phyloP scores from a whole-genome alignment of 768 basidiomycete genomes.

The Lactifluus echinatus region DNA sequence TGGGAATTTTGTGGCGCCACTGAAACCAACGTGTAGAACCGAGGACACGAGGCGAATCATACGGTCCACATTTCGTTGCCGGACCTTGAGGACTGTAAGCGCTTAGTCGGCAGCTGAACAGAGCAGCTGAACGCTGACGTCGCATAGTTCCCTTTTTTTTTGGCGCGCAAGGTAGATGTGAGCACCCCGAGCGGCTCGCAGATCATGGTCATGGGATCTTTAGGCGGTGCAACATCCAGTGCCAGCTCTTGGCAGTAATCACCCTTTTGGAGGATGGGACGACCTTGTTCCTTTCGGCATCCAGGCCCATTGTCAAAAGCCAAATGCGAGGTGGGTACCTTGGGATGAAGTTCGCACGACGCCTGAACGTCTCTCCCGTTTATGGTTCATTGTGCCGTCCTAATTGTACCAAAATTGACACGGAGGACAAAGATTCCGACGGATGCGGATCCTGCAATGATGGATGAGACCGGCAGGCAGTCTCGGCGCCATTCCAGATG shows the following conservation, averaged over 20 bases:
- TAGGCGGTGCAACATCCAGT: not conserved
- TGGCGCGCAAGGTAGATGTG: not conserved
- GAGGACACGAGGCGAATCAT: not conserved
- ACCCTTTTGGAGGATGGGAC: not conserved
- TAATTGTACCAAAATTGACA: not conserved
- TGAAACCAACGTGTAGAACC: not conserved
- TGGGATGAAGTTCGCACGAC: not conserved
- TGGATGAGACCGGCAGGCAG: not conserved
- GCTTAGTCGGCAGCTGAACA: not conserved
- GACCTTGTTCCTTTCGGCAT: not conserved
- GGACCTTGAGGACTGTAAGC: not conserved
- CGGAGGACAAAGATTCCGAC: not conserved
- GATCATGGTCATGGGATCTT: not conserved
- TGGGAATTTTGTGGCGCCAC: not conserved
- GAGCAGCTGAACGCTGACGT: conserved; percentile 13
- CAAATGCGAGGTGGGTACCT: not conserved
- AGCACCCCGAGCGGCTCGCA: conserved; percentile 11
- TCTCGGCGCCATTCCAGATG: not conserved
- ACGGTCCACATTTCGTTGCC: not conserved
- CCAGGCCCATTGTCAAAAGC: not conserved
- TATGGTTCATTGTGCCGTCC: not conserved
- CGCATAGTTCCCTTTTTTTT: not conserved
- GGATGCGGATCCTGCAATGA: not conserved
- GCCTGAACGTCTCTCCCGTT: not conserved
- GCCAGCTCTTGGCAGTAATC: not conserved